Evolutionary conservation across 148 eudicot species (phyloP).

Genomic region (Silene uniflora): DNA sequence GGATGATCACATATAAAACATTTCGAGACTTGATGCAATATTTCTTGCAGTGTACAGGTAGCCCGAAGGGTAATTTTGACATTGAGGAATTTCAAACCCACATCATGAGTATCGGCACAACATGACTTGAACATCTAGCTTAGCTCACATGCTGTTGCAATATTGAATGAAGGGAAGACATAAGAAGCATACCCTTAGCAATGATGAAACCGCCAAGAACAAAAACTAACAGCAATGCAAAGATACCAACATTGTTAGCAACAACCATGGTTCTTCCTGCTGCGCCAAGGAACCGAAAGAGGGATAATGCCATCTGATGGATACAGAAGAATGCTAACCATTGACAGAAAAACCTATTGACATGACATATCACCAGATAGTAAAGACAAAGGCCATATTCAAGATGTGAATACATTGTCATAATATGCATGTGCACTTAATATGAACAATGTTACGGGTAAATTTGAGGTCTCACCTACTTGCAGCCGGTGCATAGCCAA

Average conservation of each 20-base stretch:
- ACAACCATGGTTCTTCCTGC: conserved; percentile 57
- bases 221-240: conserved; percentile 43
- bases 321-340: conserved; percentile 57
- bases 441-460: background rate
- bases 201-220: conserved; percentile 70
- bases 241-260: conserved; percentile 41
- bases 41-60: background rate
- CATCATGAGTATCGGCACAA: too few species aligned
- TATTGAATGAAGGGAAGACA: background rate
- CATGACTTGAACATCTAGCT: too few species aligned
- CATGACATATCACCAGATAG: background rate
- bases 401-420: background rate
- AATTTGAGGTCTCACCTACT: conserved; percentile 36
- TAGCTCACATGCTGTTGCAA: background rate
- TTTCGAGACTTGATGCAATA: background rate
- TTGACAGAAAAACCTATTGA: conserved; percentile 54
- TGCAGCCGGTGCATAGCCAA: conserved; percentile 65
- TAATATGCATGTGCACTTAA: background rate
- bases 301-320: conserved; percentile 62
- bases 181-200: conserved; percentile 42
- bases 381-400: background rate
- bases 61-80: too few species aligned
- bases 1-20: conserved; percentile 3
- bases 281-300: conserved; percentile 58
- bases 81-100: too few species aligned